Conservation (phyloP, 1,139 yeast genomes). For the Kodamaea sp. region DNA sequence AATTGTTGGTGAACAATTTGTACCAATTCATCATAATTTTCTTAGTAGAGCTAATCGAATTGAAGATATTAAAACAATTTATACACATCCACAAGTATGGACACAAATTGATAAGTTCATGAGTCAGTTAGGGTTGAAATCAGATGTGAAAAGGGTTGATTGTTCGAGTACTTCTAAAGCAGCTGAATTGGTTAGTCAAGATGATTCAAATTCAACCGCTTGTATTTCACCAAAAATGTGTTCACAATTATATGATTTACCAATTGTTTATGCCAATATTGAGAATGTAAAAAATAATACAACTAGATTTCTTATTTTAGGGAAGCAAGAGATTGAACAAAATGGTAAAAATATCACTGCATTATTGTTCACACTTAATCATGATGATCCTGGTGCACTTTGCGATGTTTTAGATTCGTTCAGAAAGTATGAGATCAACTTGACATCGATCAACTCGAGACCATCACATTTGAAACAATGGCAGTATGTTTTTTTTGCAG, state of each 20-base stretch:
- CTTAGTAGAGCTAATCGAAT: conserved; percentile 48
- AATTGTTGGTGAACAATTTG: conserved; percentile 76
- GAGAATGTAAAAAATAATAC: conserved; percentile 76
- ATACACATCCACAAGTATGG: conserved; percentile 98
- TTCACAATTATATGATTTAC: conserved; percentile 57
- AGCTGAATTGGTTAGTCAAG: conserved; percentile 56
- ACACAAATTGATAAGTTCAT: conserved; percentile 73
- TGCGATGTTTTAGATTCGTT: conserved; percentile 63
- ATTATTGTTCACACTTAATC: conserved; percentile 62
- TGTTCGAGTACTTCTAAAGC: conserved; percentile 81
- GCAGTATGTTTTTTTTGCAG: conserved; percentile 84
- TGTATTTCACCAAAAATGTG: conserved; percentile 57
- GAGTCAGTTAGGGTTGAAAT: conserved; percentile 26
- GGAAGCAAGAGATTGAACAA: conserved; percentile 20
- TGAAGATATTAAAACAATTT: conserved; percentile 50
- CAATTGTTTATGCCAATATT: conserved; percentile 52
- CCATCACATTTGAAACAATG: conserved; percentile 65
- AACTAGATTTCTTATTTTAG: conserved; percentile 76
- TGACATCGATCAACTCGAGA: conserved; percentile 71
- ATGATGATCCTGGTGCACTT: conserved; percentile 72
- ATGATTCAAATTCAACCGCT: conserved; percentile 36
- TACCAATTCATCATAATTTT: conserved; percentile 76
- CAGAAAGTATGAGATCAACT: conserved; percentile 54
- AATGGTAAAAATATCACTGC: conserved; percentile 39
- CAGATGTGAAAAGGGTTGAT: conserved; percentile 51